A percentile compares a stretch with the other conserved stretches of the same genome.
Evolutionary conservation across 2,329 filamentous ascomycete species (phyloP).

Genomic region (Cladorrhinum sp.): DNA sequence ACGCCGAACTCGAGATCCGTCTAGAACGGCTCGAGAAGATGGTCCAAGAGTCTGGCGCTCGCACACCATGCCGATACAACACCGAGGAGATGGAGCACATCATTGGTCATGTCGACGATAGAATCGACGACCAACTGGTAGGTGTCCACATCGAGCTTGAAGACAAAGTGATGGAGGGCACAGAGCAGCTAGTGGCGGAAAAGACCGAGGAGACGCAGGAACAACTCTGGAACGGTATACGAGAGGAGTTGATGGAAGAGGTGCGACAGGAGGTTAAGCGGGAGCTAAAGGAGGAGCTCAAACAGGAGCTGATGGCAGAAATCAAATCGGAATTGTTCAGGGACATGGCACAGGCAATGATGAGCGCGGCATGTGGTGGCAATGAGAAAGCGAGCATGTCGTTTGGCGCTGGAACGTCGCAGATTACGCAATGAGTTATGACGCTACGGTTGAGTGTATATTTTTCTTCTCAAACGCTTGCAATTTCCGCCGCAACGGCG

Average conservation of each 20-base stretch:
- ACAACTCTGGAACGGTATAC: not conserved
- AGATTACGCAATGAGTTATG: not conserved
- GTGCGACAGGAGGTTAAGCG: constrained; percentile 2
- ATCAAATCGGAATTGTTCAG: constrained; percentile 8
- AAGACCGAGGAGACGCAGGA: constrained; percentile 9
- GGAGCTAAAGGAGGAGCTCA: not conserved
- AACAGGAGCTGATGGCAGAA: constrained; percentile 7
- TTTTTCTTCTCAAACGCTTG: not conserved
- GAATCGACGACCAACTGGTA: constrained; percentile 6
- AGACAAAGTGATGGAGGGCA: constrained; percentile 6
- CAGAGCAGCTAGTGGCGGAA: not conserved
- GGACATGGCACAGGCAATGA: constrained; percentile 14
- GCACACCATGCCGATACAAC: constrained; percentile 6
- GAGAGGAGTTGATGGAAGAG: constrained; percentile 7
- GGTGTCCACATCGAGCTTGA: constrained; percentile 7
- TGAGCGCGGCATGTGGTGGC: constrained; percentile 7
- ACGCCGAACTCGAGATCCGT: constrained; percentile 2
- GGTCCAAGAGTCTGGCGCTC: constrained; percentile 1
- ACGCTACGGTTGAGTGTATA: not conserved
- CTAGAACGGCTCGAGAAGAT: constrained; percentile 6
- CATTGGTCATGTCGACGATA: constrained; percentile 6
- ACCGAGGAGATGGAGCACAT: constrained; percentile 9
- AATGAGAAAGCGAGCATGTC: constrained; percentile 3
- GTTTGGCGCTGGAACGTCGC: not conserved
- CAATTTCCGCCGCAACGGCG: not conserved